Conservation (phyloP, 495 filamentous ascomycete genomes). For the Tuber umbilicatum region DNA sequence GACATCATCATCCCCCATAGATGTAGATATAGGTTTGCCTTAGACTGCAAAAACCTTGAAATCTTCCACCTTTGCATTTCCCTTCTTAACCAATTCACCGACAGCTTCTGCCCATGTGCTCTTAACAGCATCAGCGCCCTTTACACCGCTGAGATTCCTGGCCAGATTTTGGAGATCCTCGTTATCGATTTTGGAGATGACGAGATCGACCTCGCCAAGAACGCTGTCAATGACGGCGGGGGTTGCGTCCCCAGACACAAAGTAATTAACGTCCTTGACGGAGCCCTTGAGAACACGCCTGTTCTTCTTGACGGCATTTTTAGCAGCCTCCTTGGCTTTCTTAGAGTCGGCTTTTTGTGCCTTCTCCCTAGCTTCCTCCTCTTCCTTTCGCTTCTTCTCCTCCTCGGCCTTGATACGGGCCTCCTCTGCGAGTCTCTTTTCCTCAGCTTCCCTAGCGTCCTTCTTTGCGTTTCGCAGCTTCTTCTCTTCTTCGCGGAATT, state of each 20-base stretch:
- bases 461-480: constrained; percentile 91
- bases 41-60: constrained; percentile 24
- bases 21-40: not conserved
- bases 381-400: constrained; percentile 66
- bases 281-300: constrained; percentile 85
- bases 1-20: not conserved
- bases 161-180: constrained; percentile 80
- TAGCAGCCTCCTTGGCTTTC: constrained; percentile 95
- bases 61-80: constrained; percentile 23
- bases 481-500: constrained; percentile 82
- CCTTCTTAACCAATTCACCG: constrained; percentile 32
- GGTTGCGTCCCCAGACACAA: constrained; percentile 57
- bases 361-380: constrained; percentile 80
- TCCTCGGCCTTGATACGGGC: constrained; percentile 69
- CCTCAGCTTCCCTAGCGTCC: constrained; percentile 82
- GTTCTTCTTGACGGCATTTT: constrained; percentile 99
- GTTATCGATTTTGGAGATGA: constrained; percentile 79
- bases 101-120: constrained; percentile 47
- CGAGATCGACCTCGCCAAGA: constrained; percentile 77
- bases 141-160: constrained; percentile 66
- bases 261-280: constrained; percentile 96
- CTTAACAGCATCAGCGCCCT: constrained; percentile 64
- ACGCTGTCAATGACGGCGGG: constrained; percentile 71
- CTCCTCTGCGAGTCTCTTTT: constrained; percentile 74
- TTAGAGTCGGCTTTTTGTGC: constrained; percentile 72